phyloP scores from a whole-genome alignment of 805 yeast genomes.

The Blastobotrys americana region DNA sequence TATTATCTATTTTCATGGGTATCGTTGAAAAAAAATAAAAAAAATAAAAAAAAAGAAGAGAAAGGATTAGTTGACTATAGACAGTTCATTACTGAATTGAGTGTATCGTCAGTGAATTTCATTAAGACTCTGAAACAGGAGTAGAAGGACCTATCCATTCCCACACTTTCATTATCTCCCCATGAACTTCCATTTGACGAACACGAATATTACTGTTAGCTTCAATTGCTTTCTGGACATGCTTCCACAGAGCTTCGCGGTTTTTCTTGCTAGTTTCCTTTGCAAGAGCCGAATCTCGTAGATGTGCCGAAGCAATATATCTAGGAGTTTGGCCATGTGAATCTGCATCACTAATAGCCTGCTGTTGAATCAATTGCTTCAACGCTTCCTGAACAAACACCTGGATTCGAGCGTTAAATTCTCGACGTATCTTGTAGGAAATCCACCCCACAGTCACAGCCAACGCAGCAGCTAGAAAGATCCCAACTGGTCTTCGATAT shows the following conservation, averaged over 20 bases:
- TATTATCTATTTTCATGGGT: too few relatives aligned
- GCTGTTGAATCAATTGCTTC: slow-evolving; percentile 13
- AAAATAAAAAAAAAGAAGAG: too few relatives aligned
- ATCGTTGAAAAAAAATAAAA: too few relatives aligned
- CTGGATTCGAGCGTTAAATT: neutral
- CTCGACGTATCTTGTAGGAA: neutral
- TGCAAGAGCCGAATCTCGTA: slow-evolving; percentile 13
- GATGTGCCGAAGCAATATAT: slow-evolving; percentile 13
- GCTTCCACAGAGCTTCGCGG: slow-evolving; percentile 41
- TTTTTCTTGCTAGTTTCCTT: slow-evolving; percentile 1
- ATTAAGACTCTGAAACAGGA: neutral
- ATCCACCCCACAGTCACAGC: slow-evolving; percentile 5
- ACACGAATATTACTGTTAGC: slow-evolving; percentile 57
- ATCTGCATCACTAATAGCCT: slow-evolving; percentile 14
- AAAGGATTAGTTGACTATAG: too few relatives aligned
- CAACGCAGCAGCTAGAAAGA: slow-evolving; percentile 1
- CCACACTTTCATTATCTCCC: slow-evolving; percentile 84
- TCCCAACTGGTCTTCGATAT: slow-evolving; percentile 15
- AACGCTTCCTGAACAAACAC: slow-evolving; percentile 7
- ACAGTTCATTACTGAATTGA: too few relatives aligned
- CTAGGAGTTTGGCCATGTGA: slow-evolving; percentile 16
- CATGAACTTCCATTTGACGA: slow-evolving; percentile 63
- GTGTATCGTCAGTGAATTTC: neutral
- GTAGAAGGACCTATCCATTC: slow-evolving; percentile 51
- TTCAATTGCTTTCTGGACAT: slow-evolving; percentile 51